Conservation (phyloP, 208 protist genomes). For the Blastocrithidia nonstop region DNA sequence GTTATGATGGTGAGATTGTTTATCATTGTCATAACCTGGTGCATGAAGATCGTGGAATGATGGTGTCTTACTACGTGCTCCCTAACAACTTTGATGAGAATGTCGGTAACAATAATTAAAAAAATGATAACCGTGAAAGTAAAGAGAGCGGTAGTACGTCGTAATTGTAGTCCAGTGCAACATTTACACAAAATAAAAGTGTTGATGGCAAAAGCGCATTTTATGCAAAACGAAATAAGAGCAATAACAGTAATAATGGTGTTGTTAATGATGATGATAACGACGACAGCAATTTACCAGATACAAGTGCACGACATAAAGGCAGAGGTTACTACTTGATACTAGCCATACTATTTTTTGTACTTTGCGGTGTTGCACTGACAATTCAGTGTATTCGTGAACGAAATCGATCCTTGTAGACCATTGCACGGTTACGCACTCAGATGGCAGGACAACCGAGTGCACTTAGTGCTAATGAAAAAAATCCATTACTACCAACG, state of each 20-base stretch:
- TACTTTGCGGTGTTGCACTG: conserved; percentile 2
- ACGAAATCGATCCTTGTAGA: background rate
- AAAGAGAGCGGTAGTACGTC: too few species aligned
- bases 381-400: conserved; percentile 2
- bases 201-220: too few species aligned
- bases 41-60: conserved; percentile 80
- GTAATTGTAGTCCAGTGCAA: background rate
- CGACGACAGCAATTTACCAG: too few species aligned
- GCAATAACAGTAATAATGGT: too few species aligned
- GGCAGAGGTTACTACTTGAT: conserved; percentile 2
- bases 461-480: background rate
- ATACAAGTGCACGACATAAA: background rate
- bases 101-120: too few species aligned
- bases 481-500: too few species aligned
- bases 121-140: too few species aligned
- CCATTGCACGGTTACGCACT: background rate
- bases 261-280: too few species aligned
- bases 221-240: too few species aligned
- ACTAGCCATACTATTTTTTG: conserved; percentile 4
- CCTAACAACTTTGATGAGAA: background rate
- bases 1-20: conserved; percentile 60
- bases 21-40: conserved; percentile 73
- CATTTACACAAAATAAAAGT: too few species aligned
- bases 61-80: conserved; percentile 57
- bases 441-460: background rate